phyloP scores from a whole-genome alignment of 106 monocot species.

The Amphibolis antarctica region DNA sequence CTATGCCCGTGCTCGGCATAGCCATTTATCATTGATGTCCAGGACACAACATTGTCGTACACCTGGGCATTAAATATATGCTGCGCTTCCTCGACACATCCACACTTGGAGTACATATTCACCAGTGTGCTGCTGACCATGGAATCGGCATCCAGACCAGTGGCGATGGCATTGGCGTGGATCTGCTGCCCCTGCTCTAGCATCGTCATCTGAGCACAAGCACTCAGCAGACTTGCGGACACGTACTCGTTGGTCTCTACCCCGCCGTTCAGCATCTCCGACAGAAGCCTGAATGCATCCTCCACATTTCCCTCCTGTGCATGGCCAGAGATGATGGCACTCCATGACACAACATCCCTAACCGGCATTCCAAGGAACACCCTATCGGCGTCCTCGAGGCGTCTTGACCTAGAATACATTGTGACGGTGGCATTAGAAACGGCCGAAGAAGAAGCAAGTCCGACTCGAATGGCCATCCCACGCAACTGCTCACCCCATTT shows the following conservation, averaged over 20 bases:
- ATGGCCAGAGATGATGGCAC: conserved; percentile 53
- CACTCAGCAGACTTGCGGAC: conserved; percentile 55
- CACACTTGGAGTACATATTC: conserved; percentile 75
- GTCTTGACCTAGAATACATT: conserved; percentile 42
- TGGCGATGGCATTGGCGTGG: conserved; percentile 27
- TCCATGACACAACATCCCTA: conserved; percentile 73
- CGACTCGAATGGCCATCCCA: conserved; percentile 16
- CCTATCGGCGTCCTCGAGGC: conserved; percentile 22
- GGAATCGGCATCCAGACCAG: conserved; percentile 33
- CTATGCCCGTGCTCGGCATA: conserved; percentile 73
- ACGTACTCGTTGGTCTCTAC: conserved; percentile 40
- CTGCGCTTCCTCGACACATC: conserved; percentile 39
- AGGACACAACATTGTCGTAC: conserved; percentile 50
- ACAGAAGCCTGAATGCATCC: conserved; percentile 37
- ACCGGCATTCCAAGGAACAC: conserved; percentile 32
- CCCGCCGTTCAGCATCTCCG: conserved; percentile 29
- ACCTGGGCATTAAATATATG: conserved; percentile 13
- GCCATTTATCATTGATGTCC: conserved; percentile 84
- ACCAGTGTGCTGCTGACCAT: conserved; percentile 55
- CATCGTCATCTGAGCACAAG: conserved; percentile 37
- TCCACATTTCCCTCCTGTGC: conserved; percentile 33
- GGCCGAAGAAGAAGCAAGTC: conserved; percentile 25
- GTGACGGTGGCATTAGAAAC: conserved; percentile 60
- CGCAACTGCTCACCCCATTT: conserved; percentile 60
- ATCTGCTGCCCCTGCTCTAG: conserved; percentile 52